Evolutionary conservation across 176 grass and related monocot genomes (phyloP).

Genomic region (Bromus sterilis): DNA sequence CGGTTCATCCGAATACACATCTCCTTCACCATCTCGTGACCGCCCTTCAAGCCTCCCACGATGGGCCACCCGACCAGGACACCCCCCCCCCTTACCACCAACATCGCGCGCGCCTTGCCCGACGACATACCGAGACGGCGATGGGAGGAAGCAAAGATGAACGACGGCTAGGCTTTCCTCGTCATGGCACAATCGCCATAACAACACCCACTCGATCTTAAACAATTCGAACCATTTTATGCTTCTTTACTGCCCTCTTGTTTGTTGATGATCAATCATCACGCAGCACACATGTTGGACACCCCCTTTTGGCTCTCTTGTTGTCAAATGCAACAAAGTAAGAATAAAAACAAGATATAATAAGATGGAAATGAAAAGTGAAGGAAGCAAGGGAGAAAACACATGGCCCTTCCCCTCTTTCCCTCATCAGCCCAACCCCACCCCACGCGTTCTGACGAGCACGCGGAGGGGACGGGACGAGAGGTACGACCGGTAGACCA

Average conservation of each 20-base stretch:
- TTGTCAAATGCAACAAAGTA: too few relatives aligned
- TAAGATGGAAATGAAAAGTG: background rate
- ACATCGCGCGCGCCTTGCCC: too few relatives aligned
- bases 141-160: too few relatives aligned
- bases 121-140: too few relatives aligned
- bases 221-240: background rate
- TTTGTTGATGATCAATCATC: background rate
- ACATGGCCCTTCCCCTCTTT: conserved; percentile 5
- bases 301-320: background rate
- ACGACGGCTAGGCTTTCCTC: too few relatives aligned
- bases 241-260: background rate
- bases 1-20: too few relatives aligned
- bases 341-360: background rate
- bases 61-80: too few relatives aligned
- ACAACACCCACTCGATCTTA: background rate
- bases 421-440: background rate
- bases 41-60: too few relatives aligned
- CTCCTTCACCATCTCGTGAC: too few relatives aligned
- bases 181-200: too few relatives aligned
- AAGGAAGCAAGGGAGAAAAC: background rate
- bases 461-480: background rate
- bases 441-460: conserved; percentile 20
- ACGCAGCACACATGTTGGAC: background rate
- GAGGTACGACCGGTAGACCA: conserved; percentile 5
- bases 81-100: too few relatives aligned